Percentiles rank a stretch among this genome's conserved stretches.
Evolutionary conservation across 768 basidiomycete genomes (phyloP).

Genomic region (Sarcodon aspratus): DNA sequence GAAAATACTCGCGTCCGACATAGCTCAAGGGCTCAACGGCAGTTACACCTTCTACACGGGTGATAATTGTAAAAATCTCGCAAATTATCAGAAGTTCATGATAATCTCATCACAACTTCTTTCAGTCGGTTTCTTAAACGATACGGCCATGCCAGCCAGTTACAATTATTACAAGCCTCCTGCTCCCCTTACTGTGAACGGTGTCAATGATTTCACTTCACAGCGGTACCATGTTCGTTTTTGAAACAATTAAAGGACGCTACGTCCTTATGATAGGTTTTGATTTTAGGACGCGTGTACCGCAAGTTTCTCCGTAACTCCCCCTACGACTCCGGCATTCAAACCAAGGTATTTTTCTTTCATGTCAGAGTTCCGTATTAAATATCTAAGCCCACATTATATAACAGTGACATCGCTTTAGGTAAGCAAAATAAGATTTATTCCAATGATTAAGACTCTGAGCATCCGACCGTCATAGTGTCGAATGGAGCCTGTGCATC

Average conservation of each 20-base stretch:
- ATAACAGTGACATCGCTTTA: slow-evolving; percentile 6
- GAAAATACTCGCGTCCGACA: slow-evolving; percentile 44
- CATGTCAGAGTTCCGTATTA: background rate
- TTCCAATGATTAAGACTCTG: too few species aligned
- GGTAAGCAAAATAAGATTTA: too few species aligned
- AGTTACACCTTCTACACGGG: slow-evolving; percentile 31
- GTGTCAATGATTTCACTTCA: slow-evolving; percentile 15
- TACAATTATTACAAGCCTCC: slow-evolving; percentile 20
- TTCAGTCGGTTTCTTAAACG: slow-evolving; percentile 19
- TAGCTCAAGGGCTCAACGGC: slow-evolving; percentile 28
- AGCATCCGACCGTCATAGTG: slow-evolving; percentile 17
- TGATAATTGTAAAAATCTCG: slow-evolving; percentile 34
- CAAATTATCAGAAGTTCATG: background rate
- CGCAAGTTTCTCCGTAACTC: slow-evolving; percentile 13
- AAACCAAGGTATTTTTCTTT: slow-evolving; percentile 22
- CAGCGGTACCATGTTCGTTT: slow-evolving; percentile 19
- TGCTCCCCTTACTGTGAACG: slow-evolving; percentile 16
- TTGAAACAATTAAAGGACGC: too few species aligned
- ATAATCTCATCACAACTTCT: background rate
- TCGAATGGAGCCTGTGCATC: slow-evolving; percentile 35
- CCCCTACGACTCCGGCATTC: slow-evolving; percentile 37
- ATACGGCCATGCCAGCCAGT: slow-evolving; percentile 11
- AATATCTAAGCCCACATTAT: background rate
- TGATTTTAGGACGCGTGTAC: slow-evolving; percentile 14
- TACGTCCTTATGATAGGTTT: too few species aligned